Conservation (phyloP, 2,329 filamentous ascomycete genomes). For the Aspergillus chevalieri region DNA sequence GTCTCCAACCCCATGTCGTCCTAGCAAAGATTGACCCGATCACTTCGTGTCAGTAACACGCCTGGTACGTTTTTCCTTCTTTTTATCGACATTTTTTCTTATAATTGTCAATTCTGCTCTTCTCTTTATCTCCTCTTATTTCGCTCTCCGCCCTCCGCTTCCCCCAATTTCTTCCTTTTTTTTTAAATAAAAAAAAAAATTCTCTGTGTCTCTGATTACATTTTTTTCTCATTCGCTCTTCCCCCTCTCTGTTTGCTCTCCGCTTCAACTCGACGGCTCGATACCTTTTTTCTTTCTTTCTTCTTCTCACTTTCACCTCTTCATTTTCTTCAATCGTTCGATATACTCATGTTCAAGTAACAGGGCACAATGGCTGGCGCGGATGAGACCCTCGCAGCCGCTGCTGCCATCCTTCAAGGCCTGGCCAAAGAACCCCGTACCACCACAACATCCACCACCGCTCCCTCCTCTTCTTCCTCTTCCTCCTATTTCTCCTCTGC, state of each 20-base stretch:
- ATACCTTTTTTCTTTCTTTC: neutral
- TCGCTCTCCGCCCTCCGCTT: neutral
- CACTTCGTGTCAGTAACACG: constrained; percentile 23
- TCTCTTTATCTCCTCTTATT: constrained; percentile 6
- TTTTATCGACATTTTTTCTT: neutral
- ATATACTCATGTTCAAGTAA: constrained; percentile 16
- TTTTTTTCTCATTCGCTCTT: neutral
- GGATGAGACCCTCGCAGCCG: constrained; percentile 44
- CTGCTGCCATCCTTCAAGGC: constrained; percentile 40
- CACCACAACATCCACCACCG: constrained; percentile 6
- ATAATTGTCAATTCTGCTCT: neutral
- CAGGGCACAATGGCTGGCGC: constrained; percentile 41
- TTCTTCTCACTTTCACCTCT: constrained; percentile 1
- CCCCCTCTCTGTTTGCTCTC: constrained; percentile 1
- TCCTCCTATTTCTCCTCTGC: constrained; percentile 20
- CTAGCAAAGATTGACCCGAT: constrained; percentile 18
- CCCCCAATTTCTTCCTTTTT: constrained; percentile 2
- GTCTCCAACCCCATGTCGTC: constrained; percentile 23
- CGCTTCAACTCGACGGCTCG: neutral
- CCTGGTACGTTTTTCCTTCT: constrained; percentile 16
- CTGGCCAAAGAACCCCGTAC: constrained; percentile 37
- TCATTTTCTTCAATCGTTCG: neutral
- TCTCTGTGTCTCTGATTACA: constrained; percentile 3
- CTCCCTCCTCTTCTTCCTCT: neutral
- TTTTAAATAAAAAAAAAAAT: neutral